Conservation (phyloP, 495 filamentous ascomycete genomes). For the Lindgomyces ingoldianus region DNA sequence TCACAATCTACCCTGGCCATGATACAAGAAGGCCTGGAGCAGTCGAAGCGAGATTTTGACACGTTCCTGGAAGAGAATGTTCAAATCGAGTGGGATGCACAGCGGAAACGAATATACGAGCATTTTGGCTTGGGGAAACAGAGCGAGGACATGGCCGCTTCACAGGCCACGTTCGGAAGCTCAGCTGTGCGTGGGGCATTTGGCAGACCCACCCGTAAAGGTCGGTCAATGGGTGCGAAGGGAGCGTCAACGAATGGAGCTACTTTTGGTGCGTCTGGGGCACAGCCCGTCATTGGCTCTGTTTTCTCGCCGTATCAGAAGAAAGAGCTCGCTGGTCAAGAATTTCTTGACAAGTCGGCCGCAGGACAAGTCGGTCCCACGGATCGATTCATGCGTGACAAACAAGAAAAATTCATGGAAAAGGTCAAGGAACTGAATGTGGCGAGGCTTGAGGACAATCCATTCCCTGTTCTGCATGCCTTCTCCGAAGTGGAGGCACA, state of each 20-base stretch:
- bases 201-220: conserved; percentile 60
- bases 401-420: conserved; percentile 74
- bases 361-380: conserved; percentile 55
- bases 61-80: conserved; percentile 89
- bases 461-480: conserved; percentile 69
- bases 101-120: conserved; percentile 87
- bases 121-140: conserved; percentile 81
- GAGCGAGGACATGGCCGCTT: conserved; percentile 47
- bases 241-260: conserved; percentile 39
- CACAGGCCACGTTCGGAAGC: conserved; percentile 20
- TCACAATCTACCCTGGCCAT: conserved; percentile 88
- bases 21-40: conserved; percentile 82
- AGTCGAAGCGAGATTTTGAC: conserved; percentile 88
- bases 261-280: conserved; percentile 66
- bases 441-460: conserved; percentile 62
- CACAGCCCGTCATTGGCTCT: conserved; percentile 81
- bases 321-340: conserved; percentile 45
- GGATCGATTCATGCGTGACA: conserved; percentile 72
- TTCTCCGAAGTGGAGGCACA: conserved; percentile 70
- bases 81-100: conserved; percentile 91
- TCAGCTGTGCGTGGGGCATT: conserved; percentile 53
- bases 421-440: conserved; percentile 76
- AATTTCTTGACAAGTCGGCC: conserved; percentile 61
- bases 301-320: conserved; percentile 58
- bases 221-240: conserved; percentile 45